Evolutionary conservation across 148 eudicot genomes (phyloP).

Genomic region (Amaranthus cruentus): DNA sequence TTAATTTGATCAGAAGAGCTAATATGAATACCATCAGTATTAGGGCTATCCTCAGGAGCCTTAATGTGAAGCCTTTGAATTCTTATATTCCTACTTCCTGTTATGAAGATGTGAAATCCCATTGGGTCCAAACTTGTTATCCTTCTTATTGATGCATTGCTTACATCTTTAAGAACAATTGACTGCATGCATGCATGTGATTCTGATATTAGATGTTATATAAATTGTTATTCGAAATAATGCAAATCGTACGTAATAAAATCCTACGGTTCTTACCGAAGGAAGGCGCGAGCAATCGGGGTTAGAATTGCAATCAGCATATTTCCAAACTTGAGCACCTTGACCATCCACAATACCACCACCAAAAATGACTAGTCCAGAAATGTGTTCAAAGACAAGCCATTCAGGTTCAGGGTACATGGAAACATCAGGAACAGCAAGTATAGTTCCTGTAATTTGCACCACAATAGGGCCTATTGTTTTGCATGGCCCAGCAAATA

Average conservation of each 20-base stretch:
- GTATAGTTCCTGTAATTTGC: conserved; percentile 23
- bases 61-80: conserved; percentile 31
- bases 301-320: conserved; percentile 29
- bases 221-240: not conserved
- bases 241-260: not conserved
- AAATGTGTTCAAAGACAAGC: conserved; percentile 25
- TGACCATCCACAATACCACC: conserved; percentile 35
- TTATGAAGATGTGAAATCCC: conserved; percentile 69
- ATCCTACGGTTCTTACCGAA: conserved; percentile 20
- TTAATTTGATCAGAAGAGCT: conserved; percentile 39
- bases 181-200: conserved; percentile 29
- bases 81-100: conserved; percentile 23
- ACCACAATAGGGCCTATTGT: conserved; percentile 26
- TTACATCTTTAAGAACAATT: conserved; percentile 36
- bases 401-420: conserved; percentile 33
- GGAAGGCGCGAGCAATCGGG: conserved; percentile 25
- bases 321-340: conserved; percentile 30
- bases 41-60: conserved; percentile 56
- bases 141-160: conserved; percentile 37
- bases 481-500: conserved; percentile 34
- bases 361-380: conserved; percentile 32
- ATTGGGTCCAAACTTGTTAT: conserved; percentile 43
- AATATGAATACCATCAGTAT: conserved; percentile 73
- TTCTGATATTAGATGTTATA: not conserved
- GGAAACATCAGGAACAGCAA: conserved; percentile 30